A percentile compares a stretch with the other conserved stretches of the same genome.
Conservation (phyloP, 2,329 filamentous ascomycete species). For the Fusarium paranaense region DNA sequence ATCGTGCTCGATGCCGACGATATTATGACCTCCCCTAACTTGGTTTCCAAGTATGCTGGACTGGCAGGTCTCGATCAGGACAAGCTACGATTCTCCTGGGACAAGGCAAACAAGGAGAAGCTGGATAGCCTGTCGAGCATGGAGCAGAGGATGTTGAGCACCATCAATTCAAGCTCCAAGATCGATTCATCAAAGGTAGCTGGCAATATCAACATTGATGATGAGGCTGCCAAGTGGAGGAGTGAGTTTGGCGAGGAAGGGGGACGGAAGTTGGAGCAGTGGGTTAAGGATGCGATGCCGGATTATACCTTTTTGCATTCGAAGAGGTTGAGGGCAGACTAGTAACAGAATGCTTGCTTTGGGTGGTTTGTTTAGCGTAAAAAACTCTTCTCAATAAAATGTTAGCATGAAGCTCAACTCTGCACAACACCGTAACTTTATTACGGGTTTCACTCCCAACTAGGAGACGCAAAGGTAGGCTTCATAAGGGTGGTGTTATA, state of each 20-base stretch:
- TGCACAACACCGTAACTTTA: neutral
- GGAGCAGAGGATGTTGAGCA: slow-evolving; percentile 29
- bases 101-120: neutral
- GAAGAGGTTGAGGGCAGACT: slow-evolving; percentile 14
- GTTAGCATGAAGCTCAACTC: neutral
- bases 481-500: too few species aligned
- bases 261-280: slow-evolving; percentile 23
- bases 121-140: neutral
- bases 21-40: slow-evolving; percentile 23
- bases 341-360: neutral
- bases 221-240: slow-evolving; percentile 33
- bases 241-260: slow-evolving; percentile 28
- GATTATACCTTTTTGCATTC: slow-evolving; percentile 30
- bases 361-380: neutral
- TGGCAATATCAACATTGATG: slow-evolving; percentile 19
- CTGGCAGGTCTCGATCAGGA: slow-evolving; percentile 22
- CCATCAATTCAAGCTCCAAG: slow-evolving; percentile 25
- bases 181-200: slow-evolving; percentile 26
- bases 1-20: slow-evolving; percentile 37
- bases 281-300: slow-evolving; percentile 28
- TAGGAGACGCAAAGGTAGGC: neutral
- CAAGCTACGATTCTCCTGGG: slow-evolving; percentile 26
- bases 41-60: slow-evolving; percentile 25
- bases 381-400: neutral
- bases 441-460: neutral